A percentile compares a stretch with the other conserved stretches of the same genome.
phyloP scores from a whole-genome alignment of 2,329 filamentous ascomycete genomes.

The Sphaerulina populicola region DNA sequence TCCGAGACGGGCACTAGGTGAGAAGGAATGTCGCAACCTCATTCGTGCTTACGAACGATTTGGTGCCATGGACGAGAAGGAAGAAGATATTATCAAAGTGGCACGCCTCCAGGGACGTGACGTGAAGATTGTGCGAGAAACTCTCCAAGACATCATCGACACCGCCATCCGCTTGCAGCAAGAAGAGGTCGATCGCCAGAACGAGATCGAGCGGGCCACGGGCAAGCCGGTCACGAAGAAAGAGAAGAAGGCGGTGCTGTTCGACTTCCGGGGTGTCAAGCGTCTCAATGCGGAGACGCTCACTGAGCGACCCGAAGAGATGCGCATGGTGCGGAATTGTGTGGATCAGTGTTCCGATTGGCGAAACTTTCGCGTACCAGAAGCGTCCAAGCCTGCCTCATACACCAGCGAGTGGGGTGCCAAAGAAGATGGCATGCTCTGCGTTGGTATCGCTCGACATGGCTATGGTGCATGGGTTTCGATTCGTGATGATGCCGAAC shows the following conservation, averaged over 20 bases:
- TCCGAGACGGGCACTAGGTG: slow-evolving; percentile 78
- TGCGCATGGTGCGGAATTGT: slow-evolving; percentile 71
- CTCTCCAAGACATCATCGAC: slow-evolving; percentile 70
- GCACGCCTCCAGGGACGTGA: slow-evolving; percentile 79
- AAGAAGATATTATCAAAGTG: slow-evolving; percentile 78
- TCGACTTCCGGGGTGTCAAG: slow-evolving; percentile 87
- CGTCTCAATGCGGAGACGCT: slow-evolving; percentile 94
- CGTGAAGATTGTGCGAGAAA: slow-evolving; percentile 64
- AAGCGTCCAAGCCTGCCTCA: slow-evolving; percentile 83
- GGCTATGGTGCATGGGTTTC: slow-evolving; percentile 93
- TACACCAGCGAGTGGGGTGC: slow-evolving; percentile 90
- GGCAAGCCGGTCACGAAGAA: slow-evolving; percentile 88
- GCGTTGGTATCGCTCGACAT: slow-evolving; percentile 84
- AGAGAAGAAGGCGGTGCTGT: slow-evolving; percentile 91
- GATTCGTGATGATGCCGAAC: slow-evolving; percentile 82
- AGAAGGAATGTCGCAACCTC: slow-evolving; percentile 88
- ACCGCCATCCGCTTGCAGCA: slow-evolving; percentile 61
- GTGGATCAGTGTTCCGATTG: slow-evolving; percentile 59
- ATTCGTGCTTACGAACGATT: slow-evolving; percentile 86
- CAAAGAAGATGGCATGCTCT: slow-evolving; percentile 92
- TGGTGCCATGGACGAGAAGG: slow-evolving; percentile 79
- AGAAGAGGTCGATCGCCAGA: slow-evolving; percentile 59
- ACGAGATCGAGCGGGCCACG: slow-evolving; percentile 57
- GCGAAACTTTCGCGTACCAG: slow-evolving; percentile 73
- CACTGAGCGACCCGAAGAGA: slow-evolving; percentile 79